A percentile compares a stretch with the other conserved stretches of the same genome.
Conservation (phyloP, 2,329 filamentous ascomycete genomes). For the Fusarium stilboides region DNA sequence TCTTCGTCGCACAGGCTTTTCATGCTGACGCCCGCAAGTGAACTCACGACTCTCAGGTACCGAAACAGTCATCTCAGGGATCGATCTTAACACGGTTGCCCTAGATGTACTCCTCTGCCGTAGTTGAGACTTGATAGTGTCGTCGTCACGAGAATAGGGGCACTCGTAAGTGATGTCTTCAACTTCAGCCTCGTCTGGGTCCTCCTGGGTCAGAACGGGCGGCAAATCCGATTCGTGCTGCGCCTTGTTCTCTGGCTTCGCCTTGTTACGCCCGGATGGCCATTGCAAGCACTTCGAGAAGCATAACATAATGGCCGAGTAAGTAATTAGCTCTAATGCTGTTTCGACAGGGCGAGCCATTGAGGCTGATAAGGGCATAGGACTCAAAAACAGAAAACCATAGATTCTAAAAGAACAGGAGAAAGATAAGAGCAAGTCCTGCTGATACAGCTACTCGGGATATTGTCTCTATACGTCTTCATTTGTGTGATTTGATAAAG, state of each 20-base stretch:
- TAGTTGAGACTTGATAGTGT: not conserved
- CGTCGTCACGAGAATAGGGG: not conserved
- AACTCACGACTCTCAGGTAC: not conserved
- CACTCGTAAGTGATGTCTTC: not conserved
- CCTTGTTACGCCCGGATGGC: not conserved
- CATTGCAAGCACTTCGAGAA: not conserved
- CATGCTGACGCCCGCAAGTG: not conserved
- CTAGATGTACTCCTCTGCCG: not conserved
- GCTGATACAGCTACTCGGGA: too few species aligned
- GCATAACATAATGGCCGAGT: too few species aligned
- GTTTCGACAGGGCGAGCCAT: too few species aligned
- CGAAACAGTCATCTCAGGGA: not conserved
- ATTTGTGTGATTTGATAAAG: too few species aligned
- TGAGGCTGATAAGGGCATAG: too few species aligned
- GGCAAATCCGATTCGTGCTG: not conserved
- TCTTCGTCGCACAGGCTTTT: not conserved
- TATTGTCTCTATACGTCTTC: too few species aligned
- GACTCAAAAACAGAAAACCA: too few species aligned
- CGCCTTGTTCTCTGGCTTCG: not conserved
- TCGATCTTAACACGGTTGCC: not conserved
- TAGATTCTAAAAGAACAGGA: too few species aligned
- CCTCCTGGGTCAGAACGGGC: not conserved
- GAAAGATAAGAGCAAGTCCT: too few species aligned
- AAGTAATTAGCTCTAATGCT: too few species aligned
- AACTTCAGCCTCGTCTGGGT: not conserved